Conservation (phyloP, 495 filamentous ascomycete genomes). For the Penicillium odoratum region DNA sequence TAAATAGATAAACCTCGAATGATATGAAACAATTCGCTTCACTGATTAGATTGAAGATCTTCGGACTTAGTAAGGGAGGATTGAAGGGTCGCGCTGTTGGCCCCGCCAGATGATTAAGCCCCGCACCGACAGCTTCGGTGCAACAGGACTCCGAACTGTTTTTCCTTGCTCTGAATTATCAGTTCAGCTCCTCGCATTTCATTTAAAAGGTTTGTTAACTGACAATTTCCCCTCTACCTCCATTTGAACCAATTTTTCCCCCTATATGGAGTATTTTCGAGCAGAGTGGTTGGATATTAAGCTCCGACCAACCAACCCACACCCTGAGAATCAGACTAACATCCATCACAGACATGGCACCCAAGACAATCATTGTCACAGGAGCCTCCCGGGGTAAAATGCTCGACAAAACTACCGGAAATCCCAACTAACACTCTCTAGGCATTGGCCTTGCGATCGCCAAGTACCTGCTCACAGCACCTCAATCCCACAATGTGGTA, state of each 20-base stretch:
- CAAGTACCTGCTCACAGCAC: conserved; percentile 64
- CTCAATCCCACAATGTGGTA: conserved; percentile 66
- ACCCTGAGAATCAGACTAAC: background rate
- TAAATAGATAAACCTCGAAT: background rate
- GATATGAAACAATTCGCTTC: background rate
- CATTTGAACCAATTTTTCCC: background rate
- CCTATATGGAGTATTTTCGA: background rate
- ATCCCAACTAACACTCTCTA: conserved; percentile 11
- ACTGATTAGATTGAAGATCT: background rate
- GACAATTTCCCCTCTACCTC: background rate
- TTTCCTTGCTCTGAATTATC: background rate
- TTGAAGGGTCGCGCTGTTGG: background rate
- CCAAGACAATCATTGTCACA: conserved; percentile 63
- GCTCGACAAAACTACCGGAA: background rate
- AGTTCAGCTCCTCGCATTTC: background rate
- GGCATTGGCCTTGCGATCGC: conserved; percentile 84
- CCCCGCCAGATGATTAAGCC: conserved; percentile 8
- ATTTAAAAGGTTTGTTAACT: background rate
- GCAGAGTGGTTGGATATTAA: background rate
- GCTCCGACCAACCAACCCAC: background rate
- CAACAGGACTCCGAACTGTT: background rate
- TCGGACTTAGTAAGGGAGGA: background rate
- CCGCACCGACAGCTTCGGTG: background rate
- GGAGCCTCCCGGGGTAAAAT: conserved; percentile 59
- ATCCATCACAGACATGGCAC: conserved; percentile 27